Base-by-base conservation (phyloP, 148 eudicot genomes). In the Mesembryanthemum crystallinum region DNA sequence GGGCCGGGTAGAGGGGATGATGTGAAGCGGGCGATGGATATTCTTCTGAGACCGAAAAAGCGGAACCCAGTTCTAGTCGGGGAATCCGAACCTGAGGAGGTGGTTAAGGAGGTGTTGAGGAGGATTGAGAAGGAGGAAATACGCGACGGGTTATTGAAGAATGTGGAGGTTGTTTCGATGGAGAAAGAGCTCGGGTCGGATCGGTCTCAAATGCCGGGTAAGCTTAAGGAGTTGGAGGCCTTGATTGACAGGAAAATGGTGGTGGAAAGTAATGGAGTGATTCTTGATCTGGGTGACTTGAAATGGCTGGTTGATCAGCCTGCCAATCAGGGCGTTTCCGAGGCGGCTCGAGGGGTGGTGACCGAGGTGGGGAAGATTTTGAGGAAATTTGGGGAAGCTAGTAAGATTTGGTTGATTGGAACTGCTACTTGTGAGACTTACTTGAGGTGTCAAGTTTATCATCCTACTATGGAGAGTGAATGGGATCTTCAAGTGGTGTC, bases 401-500 rank as follows among this genome's bases (percentile, higher is more conserved):
- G 86, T 33, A 79, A 73, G 78, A 55, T 94, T 76, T 94, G 97
- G 98, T 81, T 90, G 69, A 85, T 90, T 73, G 98, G 97, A 30
- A 86, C 88, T 20, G 97, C 98, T 45, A 92, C 98, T n/a, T 94
- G 98, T 82, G 97, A 92, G 84, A 94, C 98, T 23, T 94, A 90
- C 77, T 71, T 94, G 81, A 92, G 98, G 79, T 92, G 98, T 61
- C 93, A 94, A 43, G 90, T 94, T 58, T 90, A 89, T 86, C 90
- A 92, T 73, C 87, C 97, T 30, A 61, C 85, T 33, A 89, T 90
- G 97, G 98, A 94, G 80, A 82, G 43, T 82, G 93, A 89, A 63
- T 94, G 97, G 98, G 98, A 94, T 89, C 85, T 94, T 62, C 98
- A 94, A 67, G 98, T 90, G 10, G 89, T 92, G 32, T 90, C 98